phyloP scores from a whole-genome alignment of 2,329 filamentous ascomycete genomes.

The Xylaria sp. region DNA sequence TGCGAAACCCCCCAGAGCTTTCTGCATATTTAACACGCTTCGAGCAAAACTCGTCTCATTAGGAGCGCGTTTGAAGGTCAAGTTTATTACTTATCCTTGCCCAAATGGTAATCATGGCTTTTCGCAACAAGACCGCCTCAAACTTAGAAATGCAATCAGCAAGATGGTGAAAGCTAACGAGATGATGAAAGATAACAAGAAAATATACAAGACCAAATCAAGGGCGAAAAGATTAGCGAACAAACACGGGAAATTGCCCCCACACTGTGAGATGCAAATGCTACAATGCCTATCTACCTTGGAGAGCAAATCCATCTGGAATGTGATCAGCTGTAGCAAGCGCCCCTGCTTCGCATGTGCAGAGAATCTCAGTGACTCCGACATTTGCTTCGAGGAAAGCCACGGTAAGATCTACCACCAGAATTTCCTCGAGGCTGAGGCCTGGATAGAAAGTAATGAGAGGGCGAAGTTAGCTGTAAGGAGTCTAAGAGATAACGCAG shows the following conservation, averaged over 20 bases:
- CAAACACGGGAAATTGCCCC: background rate
- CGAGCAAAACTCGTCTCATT: background rate
- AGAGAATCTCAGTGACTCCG: background rate
- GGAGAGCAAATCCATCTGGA: background rate
- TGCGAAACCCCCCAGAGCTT: background rate
- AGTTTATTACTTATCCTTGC: too few relatives aligned
- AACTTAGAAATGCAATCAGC: too few relatives aligned
- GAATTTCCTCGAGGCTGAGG: background rate
- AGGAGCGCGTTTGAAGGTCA: background rate
- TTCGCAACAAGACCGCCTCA: too few relatives aligned
- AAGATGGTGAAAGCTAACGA: too few relatives aligned
- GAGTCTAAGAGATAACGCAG: background rate
- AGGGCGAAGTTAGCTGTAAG: background rate
- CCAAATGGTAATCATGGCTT: too few relatives aligned
- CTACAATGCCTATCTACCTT: background rate
- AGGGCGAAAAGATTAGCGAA: too few relatives aligned
- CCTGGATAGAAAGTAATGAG: background rate
- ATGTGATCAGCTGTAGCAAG: constrained; percentile 4
- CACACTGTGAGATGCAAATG: constrained; percentile 3
- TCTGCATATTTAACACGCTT: background rate
- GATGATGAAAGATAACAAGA: too few relatives aligned
- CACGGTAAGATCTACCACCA: background rate
- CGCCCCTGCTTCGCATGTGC: background rate
- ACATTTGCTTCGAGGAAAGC: background rate
- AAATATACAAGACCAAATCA: too few relatives aligned